Evolutionary conservation across 148 eudicot species (phyloP).

Genomic region (Hydrangea macrophylla): DNA sequence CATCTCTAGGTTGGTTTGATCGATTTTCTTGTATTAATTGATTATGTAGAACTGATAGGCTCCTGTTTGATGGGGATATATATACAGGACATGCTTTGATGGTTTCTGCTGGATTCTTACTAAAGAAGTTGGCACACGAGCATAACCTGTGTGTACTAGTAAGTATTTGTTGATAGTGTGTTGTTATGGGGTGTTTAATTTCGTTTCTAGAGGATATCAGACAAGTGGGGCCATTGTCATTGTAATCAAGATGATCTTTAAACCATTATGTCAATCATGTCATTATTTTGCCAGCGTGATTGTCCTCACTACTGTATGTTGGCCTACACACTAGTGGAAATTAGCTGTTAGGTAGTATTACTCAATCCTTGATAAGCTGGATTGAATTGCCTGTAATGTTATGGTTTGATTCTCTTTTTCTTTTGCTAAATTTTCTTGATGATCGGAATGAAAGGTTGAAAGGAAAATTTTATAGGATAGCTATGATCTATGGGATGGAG

Average conservation of each 20-base stretch:
- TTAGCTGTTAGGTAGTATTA: background rate
- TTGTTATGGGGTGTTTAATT: no score
- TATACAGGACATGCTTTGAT: constrained; percentile 78
- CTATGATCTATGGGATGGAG: no score
- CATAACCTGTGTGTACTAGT: constrained; percentile 68
- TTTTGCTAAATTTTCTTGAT: background rate
- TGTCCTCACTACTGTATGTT: background rate
- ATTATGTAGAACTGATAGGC: constrained; percentile 2
- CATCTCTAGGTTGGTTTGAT: background rate
- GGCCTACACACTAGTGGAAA: background rate
- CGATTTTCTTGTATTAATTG: background rate
- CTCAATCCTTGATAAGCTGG: background rate
- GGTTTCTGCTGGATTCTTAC: constrained; percentile 68
- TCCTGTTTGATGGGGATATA: constrained; percentile 20
- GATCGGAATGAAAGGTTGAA: background rate
- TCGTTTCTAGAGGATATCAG: no score
- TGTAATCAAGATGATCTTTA: background rate
- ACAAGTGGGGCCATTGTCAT: no score
- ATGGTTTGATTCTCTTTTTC: background rate
- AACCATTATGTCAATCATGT: background rate
- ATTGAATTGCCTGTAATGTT: no score
- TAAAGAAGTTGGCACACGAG: constrained; percentile 76
- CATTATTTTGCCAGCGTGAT: background rate
- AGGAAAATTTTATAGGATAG: no score
- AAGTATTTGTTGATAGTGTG: no score